Evolutionary conservation across 1,284 basidiomycete species (phyloP), one percentile per base, ranked within the genome.

Genomic region (Fistulina hepatica): DNA sequence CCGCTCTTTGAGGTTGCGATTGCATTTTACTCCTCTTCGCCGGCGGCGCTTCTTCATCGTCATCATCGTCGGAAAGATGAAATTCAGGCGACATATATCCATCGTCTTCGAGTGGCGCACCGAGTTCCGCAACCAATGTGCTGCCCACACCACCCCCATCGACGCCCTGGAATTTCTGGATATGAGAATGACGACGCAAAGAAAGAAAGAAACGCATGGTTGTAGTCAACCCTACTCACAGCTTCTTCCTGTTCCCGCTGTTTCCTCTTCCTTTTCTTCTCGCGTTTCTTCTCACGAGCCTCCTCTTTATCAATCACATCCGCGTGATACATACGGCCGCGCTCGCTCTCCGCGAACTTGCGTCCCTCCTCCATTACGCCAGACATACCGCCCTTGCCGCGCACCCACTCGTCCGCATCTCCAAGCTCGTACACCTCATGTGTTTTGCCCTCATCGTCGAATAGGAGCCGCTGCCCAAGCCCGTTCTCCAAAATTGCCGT

Each of bases 191-290:
- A 35, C 6, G 22, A 3, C 23, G 41, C 30, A 23, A 28, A 6
- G 25, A 27, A 23, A 28, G 37, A 42, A 44, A 30, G 46, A 24
- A 16, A 34, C 9, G 9, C 37, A 34, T 7, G 36, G 3, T 10
- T n/a, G n/a, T n/a, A 23, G 33, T 12, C 33, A 34, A 50, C 26
- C 39, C 40, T 43, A 61, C 69, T 49, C 46, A 74, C 76, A 47
- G 53, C 61, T 42, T 61, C 65, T 51, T 78, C 81, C 24, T 67
- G 70, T 48, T 93, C 89, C 43, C 83, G 74, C 52, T 89, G 80
- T 65, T 94, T 95, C 50, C 88, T 64, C 59, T 89, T 93, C 64
- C 73, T 65, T 63, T 84, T 80, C 67, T 83, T 86, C 59, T 92
- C 88, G 44, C 72, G 64, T 61, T 80, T 83, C 71, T 92, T 92